Percentiles rank a stretch among this genome's conserved stretches.
phyloP scores from a whole-genome alignment of 1,139 yeast species.

The Yamadazyma taylorii region DNA sequence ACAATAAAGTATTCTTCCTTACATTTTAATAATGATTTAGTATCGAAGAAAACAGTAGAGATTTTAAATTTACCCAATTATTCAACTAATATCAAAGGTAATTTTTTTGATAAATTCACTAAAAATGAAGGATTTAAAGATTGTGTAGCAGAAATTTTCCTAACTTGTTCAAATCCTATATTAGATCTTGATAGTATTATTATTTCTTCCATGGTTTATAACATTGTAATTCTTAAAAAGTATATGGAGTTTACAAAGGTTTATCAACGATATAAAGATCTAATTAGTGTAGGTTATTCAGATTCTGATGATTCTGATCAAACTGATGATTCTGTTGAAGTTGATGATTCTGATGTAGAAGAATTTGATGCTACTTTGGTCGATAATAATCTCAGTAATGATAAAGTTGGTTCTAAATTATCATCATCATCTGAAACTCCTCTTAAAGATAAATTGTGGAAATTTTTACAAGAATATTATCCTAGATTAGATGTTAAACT shows the following conservation, averaged over 20 bases:
- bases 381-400: too few relatives aligned
- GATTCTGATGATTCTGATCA: conserved; percentile 9
- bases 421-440: conserved; percentile 6
- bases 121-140: conserved; percentile 37
- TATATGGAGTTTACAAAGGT: conserved; percentile 27
- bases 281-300: conserved; percentile 9
- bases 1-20: conserved; percentile 30
- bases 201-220: conserved; percentile 41
- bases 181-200: conserved; percentile 49
- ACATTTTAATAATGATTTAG: conserved; percentile 18
- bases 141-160: conserved; percentile 37
- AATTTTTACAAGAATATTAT: conserved; percentile 41
- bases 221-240: conserved; percentile 32
- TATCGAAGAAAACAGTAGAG: conserved; percentile 26
- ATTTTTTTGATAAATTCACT: conserved; percentile 41
- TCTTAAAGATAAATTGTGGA: conserved; percentile 16
- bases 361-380: too few relatives aligned
- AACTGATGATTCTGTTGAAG: too few relatives aligned
- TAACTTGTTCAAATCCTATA: conserved; percentile 50
- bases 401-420: neutral
- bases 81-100: conserved; percentile 55
- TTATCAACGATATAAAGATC: conserved; percentile 13
- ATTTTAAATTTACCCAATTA: conserved; percentile 53
- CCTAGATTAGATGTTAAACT: conserved; percentile 43
- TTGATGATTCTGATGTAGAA: conserved; percentile 8